A percentile compares a stretch with the other conserved stretches of the same genome.
Conservation (phyloP, 495 filamentous ascomycete species). For the Staphylotrichum longicolle region DNA sequence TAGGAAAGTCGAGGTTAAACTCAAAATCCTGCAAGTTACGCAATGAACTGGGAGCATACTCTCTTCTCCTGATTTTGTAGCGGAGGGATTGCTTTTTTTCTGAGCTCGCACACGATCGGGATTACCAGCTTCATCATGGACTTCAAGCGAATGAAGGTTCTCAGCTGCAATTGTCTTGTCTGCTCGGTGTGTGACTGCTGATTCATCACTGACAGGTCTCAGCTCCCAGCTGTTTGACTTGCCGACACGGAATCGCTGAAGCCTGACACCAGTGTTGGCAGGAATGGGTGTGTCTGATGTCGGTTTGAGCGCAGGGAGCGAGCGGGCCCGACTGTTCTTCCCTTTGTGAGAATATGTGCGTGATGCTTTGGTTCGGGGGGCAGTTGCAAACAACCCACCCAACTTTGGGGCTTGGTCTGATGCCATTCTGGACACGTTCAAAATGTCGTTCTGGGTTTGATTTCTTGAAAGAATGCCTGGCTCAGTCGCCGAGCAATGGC, state of each 20-base stretch:
- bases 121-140: too few relatives aligned
- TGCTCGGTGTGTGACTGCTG: not conserved
- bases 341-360: constrained; percentile 19
- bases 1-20: not conserved
- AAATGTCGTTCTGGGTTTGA: not conserved
- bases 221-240: constrained; percentile 2
- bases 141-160: too few relatives aligned
- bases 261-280: not conserved
- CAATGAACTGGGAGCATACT: not conserved
- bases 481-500: too few relatives aligned
- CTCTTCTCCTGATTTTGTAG: not conserved
- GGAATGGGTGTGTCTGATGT: not conserved
- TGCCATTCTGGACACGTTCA: constrained; percentile 3
- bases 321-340: not conserved
- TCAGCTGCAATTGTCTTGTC: not conserved
- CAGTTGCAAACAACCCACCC: not conserved
- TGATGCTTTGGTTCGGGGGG: not conserved
- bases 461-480: too few relatives aligned
- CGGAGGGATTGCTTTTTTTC: too few relatives aligned
- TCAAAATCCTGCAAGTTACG: not conserved
- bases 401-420: not conserved
- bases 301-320: constrained; percentile 15
- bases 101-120: too few relatives aligned
- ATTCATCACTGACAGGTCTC: not conserved
- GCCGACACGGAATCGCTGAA: not conserved